These are phyloP conservation scores for Debaryomyces tyrocola DNA, from an alignment of 805 yeast species.

Conservation along the genomic window DNA sequence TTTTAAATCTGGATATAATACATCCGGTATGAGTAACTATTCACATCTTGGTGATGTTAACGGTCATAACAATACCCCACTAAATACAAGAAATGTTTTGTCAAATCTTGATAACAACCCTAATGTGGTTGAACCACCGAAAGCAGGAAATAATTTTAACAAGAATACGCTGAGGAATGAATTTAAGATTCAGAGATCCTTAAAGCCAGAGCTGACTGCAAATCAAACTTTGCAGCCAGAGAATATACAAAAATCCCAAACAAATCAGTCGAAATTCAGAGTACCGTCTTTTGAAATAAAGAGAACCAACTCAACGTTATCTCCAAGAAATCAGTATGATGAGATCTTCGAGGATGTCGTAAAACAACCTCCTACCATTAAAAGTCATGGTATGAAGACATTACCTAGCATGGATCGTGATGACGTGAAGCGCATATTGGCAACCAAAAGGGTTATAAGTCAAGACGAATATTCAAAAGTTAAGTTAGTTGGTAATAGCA, in stretches of 20 bases:
- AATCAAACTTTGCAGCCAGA: background rate
- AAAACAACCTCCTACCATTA: conserved; percentile 35
- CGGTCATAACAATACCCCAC: conserved; percentile 20
- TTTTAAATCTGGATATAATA: conserved; percentile 18
- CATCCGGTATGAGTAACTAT: conserved; percentile 7
- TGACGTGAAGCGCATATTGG: conserved; percentile 42
- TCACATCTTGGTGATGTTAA: conserved; percentile 10
- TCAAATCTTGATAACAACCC: conserved; percentile 19
- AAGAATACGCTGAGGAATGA: background rate
- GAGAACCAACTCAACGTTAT: conserved; percentile 31
- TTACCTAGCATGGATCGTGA: conserved; percentile 50
- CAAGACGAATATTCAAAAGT: conserved; percentile 41
- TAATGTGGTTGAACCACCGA: conserved; percentile 15
- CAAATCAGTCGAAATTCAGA: conserved; percentile 24
- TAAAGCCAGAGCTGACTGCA: too few species aligned
- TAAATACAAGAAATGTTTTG: conserved; percentile 30
- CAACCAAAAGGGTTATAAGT: conserved; percentile 35
- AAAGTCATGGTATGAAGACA: conserved; percentile 47
- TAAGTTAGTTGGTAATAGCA: conserved; percentile 26
- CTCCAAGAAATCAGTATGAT: conserved; percentile 38
- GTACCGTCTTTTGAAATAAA: conserved; percentile 46
- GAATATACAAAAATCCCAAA: background rate
- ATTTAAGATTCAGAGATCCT: too few species aligned
- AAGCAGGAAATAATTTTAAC: conserved; percentile 3
- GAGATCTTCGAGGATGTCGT: conserved; percentile 35